phyloP scores from a whole-genome alignment of 2,329 filamentous ascomycete genomes.

The Ophiocordyceps robertsii region DNA sequence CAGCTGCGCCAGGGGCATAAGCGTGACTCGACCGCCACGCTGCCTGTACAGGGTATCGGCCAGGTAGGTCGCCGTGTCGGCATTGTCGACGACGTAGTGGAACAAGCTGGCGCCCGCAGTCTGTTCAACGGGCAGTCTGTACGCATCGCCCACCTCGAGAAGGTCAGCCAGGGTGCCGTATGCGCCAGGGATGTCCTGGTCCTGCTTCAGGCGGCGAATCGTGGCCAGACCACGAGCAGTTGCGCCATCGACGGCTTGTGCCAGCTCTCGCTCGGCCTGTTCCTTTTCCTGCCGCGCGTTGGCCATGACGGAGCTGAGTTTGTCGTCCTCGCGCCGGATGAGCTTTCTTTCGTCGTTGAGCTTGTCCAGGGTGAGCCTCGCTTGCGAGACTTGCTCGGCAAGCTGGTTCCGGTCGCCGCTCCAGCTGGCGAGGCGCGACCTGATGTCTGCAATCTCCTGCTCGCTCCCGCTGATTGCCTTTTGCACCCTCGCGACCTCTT shows the following conservation, averaged over 20 bases:
- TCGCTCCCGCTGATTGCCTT: conserved; percentile 59
- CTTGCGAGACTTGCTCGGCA: conserved; percentile 59
- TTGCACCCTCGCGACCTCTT: conserved; percentile 66
- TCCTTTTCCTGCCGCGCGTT: conserved; percentile 67
- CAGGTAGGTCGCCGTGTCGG: conserved; percentile 71
- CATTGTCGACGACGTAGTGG: conserved; percentile 89
- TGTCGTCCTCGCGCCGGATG: conserved; percentile 80
- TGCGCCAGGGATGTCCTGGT: conserved; percentile 69
- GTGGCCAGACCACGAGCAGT: conserved; percentile 80
- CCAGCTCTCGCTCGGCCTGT: conserved; percentile 62
- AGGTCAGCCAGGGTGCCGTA: conserved; percentile 90
- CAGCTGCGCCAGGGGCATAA: conserved; percentile 82
- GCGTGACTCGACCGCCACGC: conserved; percentile 77
- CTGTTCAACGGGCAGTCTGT: conserved; percentile 81
- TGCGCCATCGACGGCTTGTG: conserved; percentile 77
- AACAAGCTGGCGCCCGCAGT: conserved; percentile 88
- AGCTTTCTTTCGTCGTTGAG: conserved; percentile 78
- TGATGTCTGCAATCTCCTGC: conserved; percentile 54
- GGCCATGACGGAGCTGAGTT: conserved; percentile 62
- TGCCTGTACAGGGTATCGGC: conserved; percentile 68
- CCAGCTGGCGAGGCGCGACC: conserved; percentile 65
- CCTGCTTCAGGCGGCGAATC: conserved; percentile 68
- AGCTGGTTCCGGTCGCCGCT: conserved; percentile 60
- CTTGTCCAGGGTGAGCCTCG: conserved; percentile 65
- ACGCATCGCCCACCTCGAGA: conserved; percentile 73